Base-by-base conservation (phyloP, 2,329 filamentous ascomycete species). In the Zelopaecilomyces penicillatus region DNA sequence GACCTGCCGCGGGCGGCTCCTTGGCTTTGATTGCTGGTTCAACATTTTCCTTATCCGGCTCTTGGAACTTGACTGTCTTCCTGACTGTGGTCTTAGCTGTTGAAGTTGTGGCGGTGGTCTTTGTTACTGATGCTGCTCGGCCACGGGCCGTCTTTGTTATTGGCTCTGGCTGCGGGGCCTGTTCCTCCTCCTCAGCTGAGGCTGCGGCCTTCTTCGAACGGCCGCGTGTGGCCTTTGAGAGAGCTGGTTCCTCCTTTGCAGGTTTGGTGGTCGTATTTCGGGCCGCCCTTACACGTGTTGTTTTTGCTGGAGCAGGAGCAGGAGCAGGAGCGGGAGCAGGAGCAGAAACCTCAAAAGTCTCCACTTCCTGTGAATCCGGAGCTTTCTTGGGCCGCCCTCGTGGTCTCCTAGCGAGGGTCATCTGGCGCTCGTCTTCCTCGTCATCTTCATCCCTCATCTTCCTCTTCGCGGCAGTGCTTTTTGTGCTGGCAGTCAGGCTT, bases 1-100 rank as follows among this genome's bases (percentile, higher is more conserved):
- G 59, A 28, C 69, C 66, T 8, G 57, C 50, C 9, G 62, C 42
- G 31, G 57, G 50, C 37, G 62, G 49, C 39, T 61, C 56, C 55
- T 71, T 71, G 29, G 56, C 50, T 45, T 63, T 66, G 26, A 59
- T 43, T 3, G 60, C 52, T 10, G 75, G 76, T 19, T 68, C 58
- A 33, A 78, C 62, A 51, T 83, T 83, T 57, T 83, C 80, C 62
- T 83, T 83, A 57, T 81, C 78, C 3, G 76, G 75, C 52, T 78
- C 76, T 56, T 81, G 71, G 58, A 83, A 83, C 46, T 75, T 80
- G 54, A 83, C 79, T 3, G 68, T 71, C 66, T 82, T 83, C 65
- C 76, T 81, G 31, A 68, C 60, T 5, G 68, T 64, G 12, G 74
- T 60, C 60, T 69, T 75, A 50, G 51, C 41, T 32, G 61, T 58